Conservation (phyloP, 2,329 filamentous ascomycete species). For the Periconia sp. region DNA sequence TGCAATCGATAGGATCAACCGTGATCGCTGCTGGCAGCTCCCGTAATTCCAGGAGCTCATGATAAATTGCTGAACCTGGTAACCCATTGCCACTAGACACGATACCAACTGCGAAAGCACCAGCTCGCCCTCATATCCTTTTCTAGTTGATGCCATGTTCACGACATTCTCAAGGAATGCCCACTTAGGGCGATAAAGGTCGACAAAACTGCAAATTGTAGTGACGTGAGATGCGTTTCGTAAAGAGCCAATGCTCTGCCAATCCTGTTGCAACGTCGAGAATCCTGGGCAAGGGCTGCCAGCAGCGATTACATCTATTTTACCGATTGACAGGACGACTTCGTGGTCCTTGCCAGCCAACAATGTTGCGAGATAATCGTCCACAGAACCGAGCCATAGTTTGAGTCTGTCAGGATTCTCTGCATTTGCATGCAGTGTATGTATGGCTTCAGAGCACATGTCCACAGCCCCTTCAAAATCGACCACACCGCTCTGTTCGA, state of each 20-base stretch:
- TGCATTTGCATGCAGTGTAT: slow-evolving; percentile 73
- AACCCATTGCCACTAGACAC: slow-evolving; percentile 73
- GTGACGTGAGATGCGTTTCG: slow-evolving; percentile 77
- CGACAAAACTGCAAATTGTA: slow-evolving; percentile 72
- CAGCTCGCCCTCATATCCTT: slow-evolving; percentile 56
- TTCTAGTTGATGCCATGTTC: slow-evolving; percentile 59
- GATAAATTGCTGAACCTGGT: slow-evolving; percentile 69
- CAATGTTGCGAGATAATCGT: slow-evolving; percentile 63
- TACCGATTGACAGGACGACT: slow-evolving; percentile 55
- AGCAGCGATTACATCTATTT: slow-evolving; percentile 69
- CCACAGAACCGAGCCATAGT: slow-evolving; percentile 71
- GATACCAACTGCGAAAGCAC: slow-evolving; percentile 74
- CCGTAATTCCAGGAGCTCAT: slow-evolving; percentile 72
- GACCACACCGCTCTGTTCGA: slow-evolving; percentile 71
- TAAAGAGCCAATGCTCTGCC: slow-evolving; percentile 56
- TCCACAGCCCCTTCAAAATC: slow-evolving; percentile 71
- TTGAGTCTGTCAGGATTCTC: slow-evolving; percentile 45
- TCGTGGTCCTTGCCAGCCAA: slow-evolving; percentile 53
- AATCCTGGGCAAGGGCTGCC: slow-evolving; percentile 81
- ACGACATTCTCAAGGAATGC: slow-evolving; percentile 77
- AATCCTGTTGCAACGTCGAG: slow-evolving; percentile 63
- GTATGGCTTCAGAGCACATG: slow-evolving; percentile 62
- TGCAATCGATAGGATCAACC: slow-evolving; percentile 72
- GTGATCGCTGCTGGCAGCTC: slow-evolving; percentile 64
- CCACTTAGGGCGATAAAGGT: slow-evolving; percentile 74